phyloP scores from a whole-genome alignment of 23 red algal genomes.

The Cyanidium caldarium region DNA sequence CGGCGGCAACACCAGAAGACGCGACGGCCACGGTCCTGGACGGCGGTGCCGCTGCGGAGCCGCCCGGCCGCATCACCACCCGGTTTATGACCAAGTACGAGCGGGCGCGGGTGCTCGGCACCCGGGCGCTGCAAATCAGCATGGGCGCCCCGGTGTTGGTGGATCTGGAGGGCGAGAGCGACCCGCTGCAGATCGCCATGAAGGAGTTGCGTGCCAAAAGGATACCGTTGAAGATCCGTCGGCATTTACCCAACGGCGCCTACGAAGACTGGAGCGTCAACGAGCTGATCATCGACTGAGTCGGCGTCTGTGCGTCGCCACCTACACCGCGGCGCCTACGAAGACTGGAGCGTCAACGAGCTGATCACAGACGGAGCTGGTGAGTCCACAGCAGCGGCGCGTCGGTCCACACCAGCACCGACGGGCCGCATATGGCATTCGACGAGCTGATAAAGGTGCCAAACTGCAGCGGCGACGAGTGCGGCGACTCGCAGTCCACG shows the following conservation, averaged over 20 bases:
- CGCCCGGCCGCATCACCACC: slow-evolving; percentile 72
- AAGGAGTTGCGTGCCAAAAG: slow-evolving; percentile 89
- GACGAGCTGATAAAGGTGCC: slow-evolving; percentile 17
- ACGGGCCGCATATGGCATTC: not conserved
- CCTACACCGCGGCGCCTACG: slow-evolving; percentile 70
- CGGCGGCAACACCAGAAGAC: too few species aligned
- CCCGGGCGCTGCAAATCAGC: slow-evolving; percentile 69
- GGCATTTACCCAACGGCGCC: slow-evolving; percentile 76
- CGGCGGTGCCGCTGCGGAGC: too few species aligned
- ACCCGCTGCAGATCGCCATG: slow-evolving; percentile 80
- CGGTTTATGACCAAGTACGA: slow-evolving; percentile 93
- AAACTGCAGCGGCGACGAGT: slow-evolving; percentile 2
- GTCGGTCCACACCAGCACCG: slow-evolving; percentile 8
- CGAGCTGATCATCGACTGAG: slow-evolving; percentile 50
- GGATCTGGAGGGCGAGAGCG: slow-evolving; percentile 57
- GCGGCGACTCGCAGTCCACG: not conserved
- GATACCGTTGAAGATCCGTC: slow-evolving; percentile 86
- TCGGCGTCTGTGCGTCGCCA: slow-evolving; percentile 78
- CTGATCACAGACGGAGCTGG: not conserved
- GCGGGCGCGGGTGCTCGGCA: slow-evolving; percentile 78
- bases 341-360: slow-evolving; percentile 50
- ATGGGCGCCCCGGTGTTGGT: slow-evolving; percentile 94
- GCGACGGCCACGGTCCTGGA: too few species aligned
- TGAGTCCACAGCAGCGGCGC: slow-evolving; percentile 8
- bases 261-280: slow-evolving; percentile 87